Conservation (phyloP, 23 red algal species). For the Cyanidioschyzon merolae region DNA sequence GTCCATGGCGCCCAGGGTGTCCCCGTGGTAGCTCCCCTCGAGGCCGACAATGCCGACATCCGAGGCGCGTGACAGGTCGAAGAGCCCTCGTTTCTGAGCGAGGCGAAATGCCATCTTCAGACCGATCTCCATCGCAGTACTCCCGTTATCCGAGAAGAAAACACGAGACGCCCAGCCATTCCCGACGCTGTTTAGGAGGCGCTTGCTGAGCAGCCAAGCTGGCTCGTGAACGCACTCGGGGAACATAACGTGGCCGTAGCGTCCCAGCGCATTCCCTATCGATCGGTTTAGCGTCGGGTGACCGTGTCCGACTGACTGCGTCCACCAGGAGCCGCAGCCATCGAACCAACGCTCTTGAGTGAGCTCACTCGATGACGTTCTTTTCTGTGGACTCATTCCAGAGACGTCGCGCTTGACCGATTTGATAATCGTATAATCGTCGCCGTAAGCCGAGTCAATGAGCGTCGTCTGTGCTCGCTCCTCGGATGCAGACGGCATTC, state of each 20-base stretch:
- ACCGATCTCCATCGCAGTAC: constrained; percentile 83
- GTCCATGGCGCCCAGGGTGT: constrained; percentile 98
- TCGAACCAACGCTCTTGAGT: constrained; percentile 33
- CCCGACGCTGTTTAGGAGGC: constrained; percentile 47
- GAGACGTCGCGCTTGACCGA: too few species aligned
- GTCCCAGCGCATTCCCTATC: constrained; percentile 37
- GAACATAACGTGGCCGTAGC: constrained; percentile 96
- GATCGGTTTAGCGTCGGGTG: constrained; percentile 28
- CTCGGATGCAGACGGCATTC: neutral
- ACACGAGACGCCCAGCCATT: constrained; percentile 67
- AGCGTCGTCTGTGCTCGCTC: constrained; percentile 19
- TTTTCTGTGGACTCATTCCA: constrained; percentile 14
- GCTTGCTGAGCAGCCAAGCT: constrained; percentile 42
- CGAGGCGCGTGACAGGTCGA: neutral
- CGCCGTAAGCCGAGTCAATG: constrained; percentile 72
- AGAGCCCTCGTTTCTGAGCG: constrained; percentile 15
- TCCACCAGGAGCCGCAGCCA: constrained; percentile 93
- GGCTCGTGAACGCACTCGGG: constrained; percentile 58
- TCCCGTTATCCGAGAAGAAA: constrained; percentile 91
- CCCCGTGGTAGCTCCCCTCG: constrained; percentile 80
- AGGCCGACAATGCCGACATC: constrained; percentile 32
- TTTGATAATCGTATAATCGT: constrained; percentile 40
- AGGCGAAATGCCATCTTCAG: constrained; percentile 94
- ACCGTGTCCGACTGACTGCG: constrained; percentile 74
- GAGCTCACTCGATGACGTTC: neutral